A percentile compares a stretch with the other conserved stretches of the same genome.
These are phyloP conservation scores for Danielia oregonensis DNA, from an alignment of 805 yeast species.

Conservation along the genomic window DNA sequence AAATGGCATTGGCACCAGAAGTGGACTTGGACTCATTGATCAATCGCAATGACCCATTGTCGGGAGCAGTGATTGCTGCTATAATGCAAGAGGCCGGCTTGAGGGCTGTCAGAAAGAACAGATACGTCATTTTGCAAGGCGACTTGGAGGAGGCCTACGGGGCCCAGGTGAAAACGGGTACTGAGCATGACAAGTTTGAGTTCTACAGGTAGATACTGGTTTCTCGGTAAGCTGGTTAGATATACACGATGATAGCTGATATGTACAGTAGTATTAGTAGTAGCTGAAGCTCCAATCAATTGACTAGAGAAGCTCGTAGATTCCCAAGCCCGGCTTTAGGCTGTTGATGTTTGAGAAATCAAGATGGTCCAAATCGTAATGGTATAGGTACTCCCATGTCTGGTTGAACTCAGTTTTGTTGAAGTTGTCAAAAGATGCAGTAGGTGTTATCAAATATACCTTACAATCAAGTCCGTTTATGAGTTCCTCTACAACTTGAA, in stretches of 20 bases:
- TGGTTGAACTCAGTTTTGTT: constrained; percentile 39
- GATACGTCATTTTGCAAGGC: constrained; percentile 93
- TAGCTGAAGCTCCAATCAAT: constrained; percentile 7
- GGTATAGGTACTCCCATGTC: constrained; percentile 38
- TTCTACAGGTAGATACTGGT: constrained; percentile 68
- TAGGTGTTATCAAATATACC: constrained; percentile 37
- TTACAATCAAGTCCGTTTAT: constrained; percentile 12
- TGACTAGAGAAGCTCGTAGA: constrained; percentile 40
- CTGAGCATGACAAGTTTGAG: constrained; percentile 95
- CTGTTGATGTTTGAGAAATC: constrained; percentile 47
- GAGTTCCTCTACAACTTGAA: constrained; percentile 17
- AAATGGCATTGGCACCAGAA: constrained; percentile 97
- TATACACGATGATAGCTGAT: background rate
- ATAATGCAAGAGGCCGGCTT: constrained; percentile 99
- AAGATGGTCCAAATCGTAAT: constrained; percentile 73
- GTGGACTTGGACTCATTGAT: constrained; percentile 93
- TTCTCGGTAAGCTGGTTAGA: background rate
- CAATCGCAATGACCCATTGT: constrained; percentile 91
- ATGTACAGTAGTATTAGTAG: constrained; percentile 4
- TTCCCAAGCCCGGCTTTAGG: constrained; percentile 60
- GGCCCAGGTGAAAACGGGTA: constrained; percentile 91
- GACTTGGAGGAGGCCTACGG: constrained; percentile 98
- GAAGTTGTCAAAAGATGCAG: constrained; percentile 31
- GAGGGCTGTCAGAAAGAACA: constrained; percentile 95
- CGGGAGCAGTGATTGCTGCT: constrained; percentile 98